Evolutionary conservation across 2,329 filamentous ascomycete genomes (phyloP).

Genomic region (Aspergillus bombycis): DNA sequence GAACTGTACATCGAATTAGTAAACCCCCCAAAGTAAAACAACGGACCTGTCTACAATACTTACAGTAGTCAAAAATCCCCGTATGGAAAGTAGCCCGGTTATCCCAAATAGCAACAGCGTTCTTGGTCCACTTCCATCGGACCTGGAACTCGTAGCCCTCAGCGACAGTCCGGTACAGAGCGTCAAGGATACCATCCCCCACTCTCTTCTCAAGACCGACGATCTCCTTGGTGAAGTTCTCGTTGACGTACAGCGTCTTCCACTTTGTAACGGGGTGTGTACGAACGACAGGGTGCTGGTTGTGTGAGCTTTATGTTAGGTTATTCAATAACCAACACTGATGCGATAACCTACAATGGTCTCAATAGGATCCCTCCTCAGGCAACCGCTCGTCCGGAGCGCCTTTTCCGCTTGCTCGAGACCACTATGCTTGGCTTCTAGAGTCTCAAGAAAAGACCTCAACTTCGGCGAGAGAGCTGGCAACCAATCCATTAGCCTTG

Average conservation of each 20-base stretch:
- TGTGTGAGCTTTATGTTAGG: not conserved
- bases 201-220: slow-evolving; percentile 13
- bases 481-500: not conserved
- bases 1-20: not conserved
- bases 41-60: not conserved
- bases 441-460: not conserved
- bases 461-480: not conserved
- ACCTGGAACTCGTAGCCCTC: slow-evolving; percentile 10
- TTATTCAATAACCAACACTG: not conserved
- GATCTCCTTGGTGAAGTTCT: slow-evolving; percentile 31
- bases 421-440: not conserved
- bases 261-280: slow-evolving; percentile 26
- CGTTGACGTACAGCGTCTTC: slow-evolving; percentile 40
- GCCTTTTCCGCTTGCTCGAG: not conserved
- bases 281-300: not conserved
- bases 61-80: slow-evolving; percentile 13
- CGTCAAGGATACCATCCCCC: slow-evolving; percentile 11
- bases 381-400: not conserved
- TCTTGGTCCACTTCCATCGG: slow-evolving; percentile 14
- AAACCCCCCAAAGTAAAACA: not conserved
- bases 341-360: not conserved
- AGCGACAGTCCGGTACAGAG: not conserved
- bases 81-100: not conserved
- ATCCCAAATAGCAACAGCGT: slow-evolving; percentile 15
- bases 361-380: not conserved